These are phyloP conservation scores for Pigoraptor vietnamica DNA, from an alignment of 78 protist species.

Conservation along the genomic window DNA sequence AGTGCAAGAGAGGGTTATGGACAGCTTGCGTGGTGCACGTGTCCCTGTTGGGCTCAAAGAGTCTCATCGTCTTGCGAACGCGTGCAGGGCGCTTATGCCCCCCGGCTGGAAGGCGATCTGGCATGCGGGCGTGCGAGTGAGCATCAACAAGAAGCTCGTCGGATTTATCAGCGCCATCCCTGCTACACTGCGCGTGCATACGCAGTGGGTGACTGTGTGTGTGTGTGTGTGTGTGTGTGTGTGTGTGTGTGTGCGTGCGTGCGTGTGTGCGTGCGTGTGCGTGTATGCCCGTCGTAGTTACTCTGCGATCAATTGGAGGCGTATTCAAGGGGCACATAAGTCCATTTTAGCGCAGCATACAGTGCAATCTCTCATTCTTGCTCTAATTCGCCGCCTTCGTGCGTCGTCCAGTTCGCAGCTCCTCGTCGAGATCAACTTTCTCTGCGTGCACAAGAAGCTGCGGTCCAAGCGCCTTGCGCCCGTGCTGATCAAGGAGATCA, in stretches of 20 bases:
- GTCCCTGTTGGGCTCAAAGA: no score
- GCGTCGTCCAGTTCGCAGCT: conserved; percentile 18
- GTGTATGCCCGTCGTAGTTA: no score
- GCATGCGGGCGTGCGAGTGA: conserved; percentile 88
- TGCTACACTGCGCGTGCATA: conserved; percentile 51
- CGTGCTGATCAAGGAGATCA: conserved; percentile 94
- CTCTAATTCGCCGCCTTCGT: not conserved
- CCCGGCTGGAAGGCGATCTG: conserved; percentile 80
- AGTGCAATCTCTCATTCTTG: not conserved
- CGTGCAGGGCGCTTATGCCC: conserved; percentile 77
- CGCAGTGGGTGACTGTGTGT: not conserved
- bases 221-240: no score
- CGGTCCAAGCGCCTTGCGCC: conserved; percentile 93
- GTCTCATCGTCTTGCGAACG: not conserved
- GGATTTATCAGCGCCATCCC: conserved; percentile 96
- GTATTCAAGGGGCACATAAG: no score
- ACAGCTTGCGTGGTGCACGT: not conserved
- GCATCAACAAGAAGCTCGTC: conserved; percentile 53
- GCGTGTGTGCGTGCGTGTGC: no score
- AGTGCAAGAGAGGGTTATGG: not conserved
- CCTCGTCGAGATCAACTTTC: conserved; percentile 94
- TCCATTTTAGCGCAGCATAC: not conserved
- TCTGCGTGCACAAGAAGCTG: conserved; percentile 94
- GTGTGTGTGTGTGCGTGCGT: no score
- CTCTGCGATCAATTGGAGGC: not conserved